These are phyloP conservation scores for Mycena latifolia DNA, from an alignment of 768 basidiomycete species.

Conservation along the genomic window DNA sequence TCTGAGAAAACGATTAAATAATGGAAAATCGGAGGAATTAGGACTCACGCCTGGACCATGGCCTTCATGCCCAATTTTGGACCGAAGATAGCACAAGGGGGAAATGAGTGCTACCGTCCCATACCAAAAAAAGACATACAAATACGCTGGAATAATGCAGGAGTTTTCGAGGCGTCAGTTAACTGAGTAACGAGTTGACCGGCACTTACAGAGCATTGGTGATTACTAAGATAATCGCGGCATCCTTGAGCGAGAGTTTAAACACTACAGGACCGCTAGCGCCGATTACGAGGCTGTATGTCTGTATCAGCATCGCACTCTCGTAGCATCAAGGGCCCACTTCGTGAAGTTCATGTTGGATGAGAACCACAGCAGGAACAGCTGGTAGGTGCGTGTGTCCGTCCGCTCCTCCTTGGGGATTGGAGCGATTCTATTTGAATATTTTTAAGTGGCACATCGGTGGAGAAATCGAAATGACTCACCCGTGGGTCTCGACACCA, in stretches of 20 bases:
- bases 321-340: conserved; percentile 37
- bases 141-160: conserved; percentile 69
- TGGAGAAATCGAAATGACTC: conserved; percentile 2
- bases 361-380: conserved; percentile 83
- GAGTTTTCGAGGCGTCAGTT: conserved; percentile 14
- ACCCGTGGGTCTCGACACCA: conserved; percentile 53
- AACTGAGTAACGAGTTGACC: neutral
- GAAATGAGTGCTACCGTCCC: neutral
- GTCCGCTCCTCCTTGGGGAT: conserved; percentile 61
- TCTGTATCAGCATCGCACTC: conserved; percentile 46
- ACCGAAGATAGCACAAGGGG: conserved; percentile 70
- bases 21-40: conserved; percentile 61
- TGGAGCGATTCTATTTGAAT: conserved; percentile 61
- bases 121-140: conserved; percentile 55
- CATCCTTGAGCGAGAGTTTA: conserved; percentile 14
- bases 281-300: conserved; percentile 24
- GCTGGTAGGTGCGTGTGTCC: conserved; percentile 71
- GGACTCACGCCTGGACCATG: conserved; percentile 71
- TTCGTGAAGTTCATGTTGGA: conserved; percentile 75
- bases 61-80: conserved; percentile 85
- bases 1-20: conserved; percentile 10
- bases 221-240: conserved; percentile 18
- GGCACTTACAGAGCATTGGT: conserved; percentile 24
- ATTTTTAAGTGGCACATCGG: neutral
- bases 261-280: conserved; percentile 27